Evolutionary conservation across 2,329 filamentous ascomycete species (phyloP).

Genomic region (Colletotrichum agaves): DNA sequence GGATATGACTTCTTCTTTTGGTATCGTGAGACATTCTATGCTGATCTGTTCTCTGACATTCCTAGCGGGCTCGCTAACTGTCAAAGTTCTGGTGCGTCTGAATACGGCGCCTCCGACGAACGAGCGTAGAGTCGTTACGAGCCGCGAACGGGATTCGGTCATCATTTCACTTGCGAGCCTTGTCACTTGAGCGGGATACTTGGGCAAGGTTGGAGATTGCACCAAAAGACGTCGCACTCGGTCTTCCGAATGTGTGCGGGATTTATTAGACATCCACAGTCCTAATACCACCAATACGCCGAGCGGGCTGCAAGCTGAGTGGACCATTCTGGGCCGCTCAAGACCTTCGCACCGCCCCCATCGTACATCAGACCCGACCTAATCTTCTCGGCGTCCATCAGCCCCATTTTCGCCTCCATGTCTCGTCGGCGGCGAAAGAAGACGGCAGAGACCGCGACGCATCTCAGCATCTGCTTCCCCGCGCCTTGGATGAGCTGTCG

Average conservation of each 20-base stretch:
- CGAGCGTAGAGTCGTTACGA: not conserved
- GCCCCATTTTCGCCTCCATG: conserved; percentile 39
- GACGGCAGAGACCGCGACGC: conserved; percentile 16
- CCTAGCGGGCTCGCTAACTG: too few species aligned
- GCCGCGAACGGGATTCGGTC: not conserved
- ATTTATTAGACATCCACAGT: too few species aligned
- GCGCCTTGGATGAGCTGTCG: conserved; percentile 40
- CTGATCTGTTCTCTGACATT: too few species aligned
- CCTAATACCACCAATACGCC: not conserved
- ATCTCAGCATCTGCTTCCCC: conserved; percentile 41
- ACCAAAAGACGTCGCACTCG: too few species aligned
- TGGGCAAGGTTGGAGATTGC: not conserved
- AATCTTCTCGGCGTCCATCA: conserved; percentile 39
- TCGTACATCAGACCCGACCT: conserved; percentile 32
- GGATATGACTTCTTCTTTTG: too few species aligned
- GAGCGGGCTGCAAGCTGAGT: not conserved
- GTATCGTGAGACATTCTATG: too few species aligned
- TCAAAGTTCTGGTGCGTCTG: not conserved
- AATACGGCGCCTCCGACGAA: not conserved
- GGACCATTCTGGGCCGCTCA: not conserved
- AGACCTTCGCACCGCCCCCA: conserved; percentile 1
- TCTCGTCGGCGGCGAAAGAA: conserved; percentile 24
- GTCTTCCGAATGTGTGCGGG: too few species aligned
- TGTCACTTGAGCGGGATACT: too few species aligned
- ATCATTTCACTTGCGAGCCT: not conserved